Percentiles rank a stretch among this genome's conserved stretches.
Conservation (phyloP, 169 alveolate species). For the Plasmodium blacklocki region DNA sequence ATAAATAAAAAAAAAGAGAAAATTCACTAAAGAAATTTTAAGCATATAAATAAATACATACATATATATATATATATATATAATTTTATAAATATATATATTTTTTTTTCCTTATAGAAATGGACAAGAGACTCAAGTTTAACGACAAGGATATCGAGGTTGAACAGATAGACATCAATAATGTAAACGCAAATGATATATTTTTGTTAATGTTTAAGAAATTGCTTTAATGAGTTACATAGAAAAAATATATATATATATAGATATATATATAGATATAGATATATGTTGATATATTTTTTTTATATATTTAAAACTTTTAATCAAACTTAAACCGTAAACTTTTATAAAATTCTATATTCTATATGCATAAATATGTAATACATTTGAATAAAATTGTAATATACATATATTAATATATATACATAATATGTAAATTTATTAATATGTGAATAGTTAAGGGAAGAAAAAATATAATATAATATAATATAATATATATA, state of each 20-base stretch:
- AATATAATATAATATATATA: too few relatives aligned
- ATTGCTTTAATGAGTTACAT: constrained; percentile 10
- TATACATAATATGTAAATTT: too few relatives aligned
- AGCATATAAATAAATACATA: too few relatives aligned
- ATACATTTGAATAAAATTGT: too few relatives aligned
- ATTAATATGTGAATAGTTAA: too few relatives aligned
- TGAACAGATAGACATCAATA: constrained; percentile 35
- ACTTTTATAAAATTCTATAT: too few relatives aligned
- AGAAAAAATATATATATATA: background rate
- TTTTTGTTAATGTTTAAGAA: constrained; percentile 57
- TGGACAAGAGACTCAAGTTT: constrained; percentile 20
- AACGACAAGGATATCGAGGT: constrained; percentile 51
- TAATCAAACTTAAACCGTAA: too few relatives aligned
- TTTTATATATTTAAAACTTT: background rate
- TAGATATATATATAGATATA: background rate
- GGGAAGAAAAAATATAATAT: too few relatives aligned
- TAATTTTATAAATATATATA: background rate
- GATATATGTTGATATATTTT: background rate
- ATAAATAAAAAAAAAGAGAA: background rate
- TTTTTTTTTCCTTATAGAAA: constrained; percentile 28
- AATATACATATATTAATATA: too few relatives aligned
- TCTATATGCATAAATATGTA: too few relatives aligned
- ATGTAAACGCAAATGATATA: constrained; percentile 69
- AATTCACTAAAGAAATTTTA: too few relatives aligned
- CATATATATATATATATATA: background rate